Conservation (phyloP, 768 basidiomycete genomes). For the Tubosaeta brunneosetosa region DNA sequence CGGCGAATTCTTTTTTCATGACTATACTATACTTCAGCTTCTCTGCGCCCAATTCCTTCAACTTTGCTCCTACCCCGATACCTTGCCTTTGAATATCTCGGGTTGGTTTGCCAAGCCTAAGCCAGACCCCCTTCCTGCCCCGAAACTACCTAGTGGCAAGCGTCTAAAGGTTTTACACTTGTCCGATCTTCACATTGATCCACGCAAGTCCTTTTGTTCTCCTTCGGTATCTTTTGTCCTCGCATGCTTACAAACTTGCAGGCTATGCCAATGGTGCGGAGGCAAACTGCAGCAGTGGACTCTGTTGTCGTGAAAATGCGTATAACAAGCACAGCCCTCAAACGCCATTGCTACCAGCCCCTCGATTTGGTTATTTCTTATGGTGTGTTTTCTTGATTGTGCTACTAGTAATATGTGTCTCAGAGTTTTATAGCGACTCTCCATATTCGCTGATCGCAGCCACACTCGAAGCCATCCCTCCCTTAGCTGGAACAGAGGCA, state of each 20-base stretch:
- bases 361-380: constrained; percentile 59
- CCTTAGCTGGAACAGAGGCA: constrained; percentile 53
- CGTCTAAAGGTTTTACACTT: constrained; percentile 69
- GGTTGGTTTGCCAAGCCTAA: constrained; percentile 77
- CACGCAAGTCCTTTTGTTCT: constrained; percentile 39
- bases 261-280: constrained; percentile 68
- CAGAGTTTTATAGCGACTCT: constrained; percentile 43
- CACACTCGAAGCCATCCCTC: constrained; percentile 63
- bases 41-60: constrained; percentile 57
- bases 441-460: constrained; percentile 58
- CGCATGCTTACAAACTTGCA: constrained; percentile 21
- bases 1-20: not conserved
- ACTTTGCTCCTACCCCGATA: constrained; percentile 52
- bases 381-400: constrained; percentile 39
- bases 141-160: constrained; percentile 57
- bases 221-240: not conserved
- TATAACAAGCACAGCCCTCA: constrained; percentile 50
- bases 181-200: constrained; percentile 76
- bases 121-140: constrained; percentile 58
- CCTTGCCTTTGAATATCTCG: constrained; percentile 57
- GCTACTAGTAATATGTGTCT: not conserved
- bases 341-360: constrained; percentile 50
- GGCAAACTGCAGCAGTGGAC: constrained; percentile 63
- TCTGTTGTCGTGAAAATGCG: constrained; percentile 60
- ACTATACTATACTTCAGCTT: constrained; percentile 32